Evolutionary conservation across 441 rosid species (phyloP).

Genomic region (Iberis amara): DNA sequence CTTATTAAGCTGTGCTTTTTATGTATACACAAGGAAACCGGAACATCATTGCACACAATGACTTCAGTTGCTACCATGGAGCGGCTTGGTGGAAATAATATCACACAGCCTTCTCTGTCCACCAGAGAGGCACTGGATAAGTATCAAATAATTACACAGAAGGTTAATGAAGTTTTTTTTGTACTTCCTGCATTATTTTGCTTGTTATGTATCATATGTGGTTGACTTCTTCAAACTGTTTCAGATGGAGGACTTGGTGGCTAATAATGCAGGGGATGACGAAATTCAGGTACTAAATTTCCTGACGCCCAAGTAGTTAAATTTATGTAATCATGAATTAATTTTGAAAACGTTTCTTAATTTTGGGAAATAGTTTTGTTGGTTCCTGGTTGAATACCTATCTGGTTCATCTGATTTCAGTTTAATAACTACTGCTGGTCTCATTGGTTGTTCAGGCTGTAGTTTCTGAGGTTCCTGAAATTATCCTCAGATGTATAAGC

Average conservation of each 20-base stretch:
- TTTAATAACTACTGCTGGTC: slow-evolving; percentile 1
- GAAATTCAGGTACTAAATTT: slow-evolving; percentile 73
- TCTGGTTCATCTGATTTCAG: slow-evolving; percentile 6
- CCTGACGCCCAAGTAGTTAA: slow-evolving; percentile 1
- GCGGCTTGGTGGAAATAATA: slow-evolving; percentile 54
- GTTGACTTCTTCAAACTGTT: slow-evolving; percentile 32
- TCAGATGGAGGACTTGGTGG: slow-evolving; percentile 82
- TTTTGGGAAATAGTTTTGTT: slow-evolving; percentile 11
- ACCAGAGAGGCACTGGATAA: slow-evolving; percentile 95
- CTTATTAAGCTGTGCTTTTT: slow-evolving; percentile 26
- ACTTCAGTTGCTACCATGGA: slow-evolving; percentile 57
- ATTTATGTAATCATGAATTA: not conserved
- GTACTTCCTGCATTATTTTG: slow-evolving; percentile 12
- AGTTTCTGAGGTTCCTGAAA: slow-evolving; percentile 89
- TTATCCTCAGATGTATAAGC: slow-evolving; percentile 86
- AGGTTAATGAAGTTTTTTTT: slow-evolving; percentile 43
- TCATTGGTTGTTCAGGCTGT: slow-evolving; percentile 46
- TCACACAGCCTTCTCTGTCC: slow-evolving; percentile 61
- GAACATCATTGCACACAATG: slow-evolving; percentile 46
- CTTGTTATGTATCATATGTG: slow-evolving; percentile 9
- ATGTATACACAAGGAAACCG: slow-evolving; percentile 45
- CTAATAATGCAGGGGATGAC: slow-evolving; percentile 62
- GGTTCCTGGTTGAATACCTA: slow-evolving; percentile 9
- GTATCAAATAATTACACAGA: slow-evolving; percentile 72
- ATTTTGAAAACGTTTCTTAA: not conserved